Percentiles rank a stretch among this genome's conserved stretches.
phyloP scores from a whole-genome alignment of 768 basidiomycete genomes.

The Pisolithus albus region DNA sequence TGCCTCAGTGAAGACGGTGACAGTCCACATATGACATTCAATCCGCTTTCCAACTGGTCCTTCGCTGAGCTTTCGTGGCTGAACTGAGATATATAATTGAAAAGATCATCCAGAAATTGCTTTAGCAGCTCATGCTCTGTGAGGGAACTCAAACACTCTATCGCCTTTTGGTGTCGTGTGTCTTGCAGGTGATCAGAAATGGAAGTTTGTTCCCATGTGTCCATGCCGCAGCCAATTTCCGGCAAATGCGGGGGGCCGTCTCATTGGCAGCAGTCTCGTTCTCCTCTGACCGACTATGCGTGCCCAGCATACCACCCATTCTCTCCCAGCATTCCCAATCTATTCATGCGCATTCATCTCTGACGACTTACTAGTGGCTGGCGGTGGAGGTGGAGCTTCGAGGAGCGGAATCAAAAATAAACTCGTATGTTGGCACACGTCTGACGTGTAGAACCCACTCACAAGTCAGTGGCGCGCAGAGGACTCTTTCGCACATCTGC shows the following conservation, averaged over 20 bases:
- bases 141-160: no score
- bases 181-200: background rate
- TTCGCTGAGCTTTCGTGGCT: conserved; percentile 59
- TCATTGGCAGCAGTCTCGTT: no score
- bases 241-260: background rate
- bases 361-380: conserved; percentile 66
- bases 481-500: conserved; percentile 59
- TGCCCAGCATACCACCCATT: conserved; percentile 68
- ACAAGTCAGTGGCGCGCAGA: conserved; percentile 33
- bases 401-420: conserved; percentile 92
- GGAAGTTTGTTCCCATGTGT: conserved; percentile 19
- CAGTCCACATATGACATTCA: conserved; percentile 72
- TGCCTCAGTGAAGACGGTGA: conserved; percentile 69
- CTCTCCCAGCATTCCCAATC: conserved; percentile 80
- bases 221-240: background rate
- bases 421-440: conserved; percentile 46
- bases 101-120: conserved; percentile 82
- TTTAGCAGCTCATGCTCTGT: conserved; percentile 57
- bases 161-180: background rate
- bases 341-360: conserved; percentile 80
- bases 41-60: conserved; percentile 52
- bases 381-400: conserved; percentile 85
- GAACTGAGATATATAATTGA: conserved; percentile 52
- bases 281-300: conserved; percentile 46
- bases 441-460: conserved; percentile 4